Percentiles rank a stretch among this genome's conserved stretches.
phyloP scores from a whole-genome alignment of 208 protist genomes.

The Wallacemonas rigidus region DNA sequence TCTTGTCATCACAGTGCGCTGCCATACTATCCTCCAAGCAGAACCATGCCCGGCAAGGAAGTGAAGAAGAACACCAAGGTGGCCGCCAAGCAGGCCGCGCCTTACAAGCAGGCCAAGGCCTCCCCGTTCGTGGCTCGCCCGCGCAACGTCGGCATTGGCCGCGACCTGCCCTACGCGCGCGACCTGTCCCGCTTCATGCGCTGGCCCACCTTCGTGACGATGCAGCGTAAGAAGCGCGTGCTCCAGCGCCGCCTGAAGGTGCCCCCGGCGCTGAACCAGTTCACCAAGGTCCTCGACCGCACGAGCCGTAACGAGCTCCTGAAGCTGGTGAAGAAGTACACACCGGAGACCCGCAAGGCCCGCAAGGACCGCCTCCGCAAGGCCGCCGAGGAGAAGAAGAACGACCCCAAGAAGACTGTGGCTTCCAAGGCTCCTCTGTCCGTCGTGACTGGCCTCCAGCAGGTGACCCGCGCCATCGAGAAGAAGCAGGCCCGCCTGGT shows the following conservation, averaged over 20 bases:
- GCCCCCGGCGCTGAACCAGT: constrained; percentile 87
- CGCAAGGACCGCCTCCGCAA: constrained; percentile 95
- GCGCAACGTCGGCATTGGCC: constrained; percentile 93
- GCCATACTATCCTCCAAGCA: constrained; percentile 7
- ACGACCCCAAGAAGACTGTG: constrained; percentile 74
- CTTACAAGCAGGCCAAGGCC: constrained; percentile 74
- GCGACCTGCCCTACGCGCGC: constrained; percentile 92
- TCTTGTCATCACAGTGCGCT: constrained; percentile 1
- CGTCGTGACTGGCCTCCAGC: constrained; percentile 98
- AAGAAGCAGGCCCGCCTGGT: constrained; percentile 99
- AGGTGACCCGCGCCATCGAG: constrained; percentile 98
- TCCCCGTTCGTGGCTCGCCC: constrained; percentile 80
- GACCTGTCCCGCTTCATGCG: constrained; percentile 98
- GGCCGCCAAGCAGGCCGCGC: constrained; percentile 68
- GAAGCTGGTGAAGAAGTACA: constrained; percentile 98
- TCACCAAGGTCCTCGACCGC: constrained; percentile 93
- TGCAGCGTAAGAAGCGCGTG: constrained; percentile 98
- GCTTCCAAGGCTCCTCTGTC: constrained; percentile 87
- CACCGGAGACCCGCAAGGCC: constrained; percentile 94
- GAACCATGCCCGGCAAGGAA: constrained; percentile 85
- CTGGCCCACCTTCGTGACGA: constrained; percentile 95
- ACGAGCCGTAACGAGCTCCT: constrained; percentile 96
- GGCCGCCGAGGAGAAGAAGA: constrained; percentile 93
- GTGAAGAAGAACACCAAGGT: constrained; percentile 74
- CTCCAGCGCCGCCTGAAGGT: constrained; percentile 98